These are phyloP conservation scores for Xylaria scruposa DNA, from an alignment of 495 filamentous ascomycete species.

Conservation along the genomic window DNA sequence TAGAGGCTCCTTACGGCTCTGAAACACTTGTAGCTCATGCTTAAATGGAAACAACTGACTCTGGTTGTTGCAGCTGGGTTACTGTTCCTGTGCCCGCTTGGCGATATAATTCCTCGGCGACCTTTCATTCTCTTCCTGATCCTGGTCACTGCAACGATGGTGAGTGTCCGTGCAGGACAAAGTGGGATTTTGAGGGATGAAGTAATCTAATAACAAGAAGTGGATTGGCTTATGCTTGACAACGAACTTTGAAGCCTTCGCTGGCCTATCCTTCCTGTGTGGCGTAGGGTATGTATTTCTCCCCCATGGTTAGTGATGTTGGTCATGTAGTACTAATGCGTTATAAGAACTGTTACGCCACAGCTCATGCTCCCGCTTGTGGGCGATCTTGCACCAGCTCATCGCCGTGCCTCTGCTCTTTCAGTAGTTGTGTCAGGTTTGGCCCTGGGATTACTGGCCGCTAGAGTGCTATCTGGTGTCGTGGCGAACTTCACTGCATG, in stretches of 20 bases:
- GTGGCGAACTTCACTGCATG: conserved; percentile 72
- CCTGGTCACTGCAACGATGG: conserved; percentile 69
- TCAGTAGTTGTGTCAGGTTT: conserved; percentile 75
- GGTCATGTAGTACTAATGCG: conserved; percentile 15
- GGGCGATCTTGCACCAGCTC: conserved; percentile 72
- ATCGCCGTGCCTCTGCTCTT: conserved; percentile 67
- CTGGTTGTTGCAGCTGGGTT: conserved; percentile 53
- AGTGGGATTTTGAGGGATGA: not conserved
- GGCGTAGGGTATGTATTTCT: conserved; percentile 50
- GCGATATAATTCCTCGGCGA: conserved; percentile 71
- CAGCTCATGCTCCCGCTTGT: conserved; percentile 82
- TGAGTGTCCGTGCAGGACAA: conserved; percentile 37
- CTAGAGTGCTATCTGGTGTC: conserved; percentile 74
- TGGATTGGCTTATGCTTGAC: conserved; percentile 76
- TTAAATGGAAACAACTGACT: not conserved
- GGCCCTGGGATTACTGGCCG: conserved; percentile 72
- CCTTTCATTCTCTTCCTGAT: conserved; percentile 72
- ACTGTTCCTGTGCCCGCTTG: conserved; percentile 76
- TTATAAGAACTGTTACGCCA: conserved; percentile 71
- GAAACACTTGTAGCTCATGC: not conserved
- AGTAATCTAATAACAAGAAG: conserved; percentile 31
- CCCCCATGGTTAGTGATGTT: not conserved
- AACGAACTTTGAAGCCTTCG: conserved; percentile 65
- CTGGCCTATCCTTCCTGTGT: conserved; percentile 69
- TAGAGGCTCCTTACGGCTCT: not conserved